These are phyloP conservation scores for Blastobotrys capitulatus DNA, from an alignment of 1,139 yeast species.

Conservation along the genomic window DNA sequence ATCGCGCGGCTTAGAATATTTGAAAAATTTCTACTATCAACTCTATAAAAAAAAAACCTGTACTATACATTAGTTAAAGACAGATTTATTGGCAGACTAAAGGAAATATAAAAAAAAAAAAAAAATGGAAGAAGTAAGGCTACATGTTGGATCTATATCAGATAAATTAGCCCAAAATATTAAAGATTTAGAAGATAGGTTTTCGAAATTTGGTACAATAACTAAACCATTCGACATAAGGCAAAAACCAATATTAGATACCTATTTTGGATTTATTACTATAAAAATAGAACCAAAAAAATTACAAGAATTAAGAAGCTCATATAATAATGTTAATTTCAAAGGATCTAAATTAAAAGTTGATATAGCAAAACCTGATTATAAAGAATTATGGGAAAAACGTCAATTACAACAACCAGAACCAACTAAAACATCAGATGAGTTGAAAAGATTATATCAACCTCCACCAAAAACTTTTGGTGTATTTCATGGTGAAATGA, in stretches of 20 bases:
- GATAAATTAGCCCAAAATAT: slow-evolving; percentile 43
- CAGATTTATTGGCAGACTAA: not conserved
- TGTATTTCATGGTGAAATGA: slow-evolving; percentile 56
- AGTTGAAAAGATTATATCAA: slow-evolving; percentile 40
- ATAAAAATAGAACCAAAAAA: slow-evolving; percentile 45
- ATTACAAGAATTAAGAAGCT: slow-evolving; percentile 44
- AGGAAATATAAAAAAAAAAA: not conserved
- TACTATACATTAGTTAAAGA: too few species aligned
- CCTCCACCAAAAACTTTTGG: slow-evolving; percentile 38
- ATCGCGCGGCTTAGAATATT: not conserved
- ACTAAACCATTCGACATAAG: slow-evolving; percentile 43
- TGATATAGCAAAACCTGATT: slow-evolving; percentile 44
- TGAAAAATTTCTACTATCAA: not conserved
- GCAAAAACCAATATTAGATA: slow-evolving; percentile 45
- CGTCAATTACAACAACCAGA: slow-evolving; percentile 35
- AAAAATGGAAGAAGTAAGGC: slow-evolving; percentile 29
- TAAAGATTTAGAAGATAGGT: slow-evolving; percentile 42
- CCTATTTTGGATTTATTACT: slow-evolving; percentile 62
- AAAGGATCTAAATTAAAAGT: slow-evolving; percentile 66
- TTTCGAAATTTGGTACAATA: slow-evolving; percentile 47
- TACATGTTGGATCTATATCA: slow-evolving; percentile 71
- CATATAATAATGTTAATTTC: slow-evolving; percentile 64
- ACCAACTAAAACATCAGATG: slow-evolving; percentile 34
- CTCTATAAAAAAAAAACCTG: too few species aligned
- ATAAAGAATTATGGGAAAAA: slow-evolving; percentile 40